Percentiles rank a stretch among this genome's conserved stretches.
These are phyloP conservation scores for Colletotrichum tamarilloi DNA, from an alignment of 2,329 filamentous ascomycete genomes.

Conservation along the genomic window DNA sequence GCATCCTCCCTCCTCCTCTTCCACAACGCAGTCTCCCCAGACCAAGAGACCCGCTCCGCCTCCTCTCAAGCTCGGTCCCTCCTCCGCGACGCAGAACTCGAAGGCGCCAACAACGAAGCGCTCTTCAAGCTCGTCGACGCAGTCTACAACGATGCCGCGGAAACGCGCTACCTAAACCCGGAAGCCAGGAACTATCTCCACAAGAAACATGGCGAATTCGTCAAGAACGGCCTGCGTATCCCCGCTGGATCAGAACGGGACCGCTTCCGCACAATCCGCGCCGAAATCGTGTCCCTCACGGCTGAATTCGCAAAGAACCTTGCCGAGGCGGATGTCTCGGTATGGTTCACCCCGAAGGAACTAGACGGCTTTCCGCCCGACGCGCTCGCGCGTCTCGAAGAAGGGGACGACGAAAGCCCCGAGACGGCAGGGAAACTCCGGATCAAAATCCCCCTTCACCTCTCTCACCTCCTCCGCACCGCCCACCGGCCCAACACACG, in stretches of 20 bases:
- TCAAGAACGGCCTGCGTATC: neutral
- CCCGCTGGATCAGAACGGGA: neutral
- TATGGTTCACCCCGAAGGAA: neutral
- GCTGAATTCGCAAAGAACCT: neutral
- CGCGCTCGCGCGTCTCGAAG: constrained; percentile 69
- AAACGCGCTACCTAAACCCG: neutral
- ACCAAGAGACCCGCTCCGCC: constrained; percentile 2
- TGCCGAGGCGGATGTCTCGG: neutral
- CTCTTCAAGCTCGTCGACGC: constrained; percentile 12
- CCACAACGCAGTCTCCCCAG: constrained; percentile 13
- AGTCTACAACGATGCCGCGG: neutral
- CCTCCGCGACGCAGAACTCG: neutral
- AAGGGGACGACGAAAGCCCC: constrained; percentile 64
- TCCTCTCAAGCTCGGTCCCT: neutral
- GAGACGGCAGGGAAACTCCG: constrained; percentile 72
- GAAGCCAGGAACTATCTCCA: neutral
- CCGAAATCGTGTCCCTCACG: neutral
- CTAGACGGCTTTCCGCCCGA: neutral
- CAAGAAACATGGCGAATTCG: neutral
- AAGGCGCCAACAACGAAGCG: neutral
- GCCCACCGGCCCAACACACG: constrained; percentile 76
- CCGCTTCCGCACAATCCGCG: neutral
- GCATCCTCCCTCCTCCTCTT: neutral
- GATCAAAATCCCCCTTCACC: constrained; percentile 84
- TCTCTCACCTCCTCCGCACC: constrained; percentile 81